Conservation (phyloP, 805 yeast species). For the Teunomyces kruisii region DNA sequence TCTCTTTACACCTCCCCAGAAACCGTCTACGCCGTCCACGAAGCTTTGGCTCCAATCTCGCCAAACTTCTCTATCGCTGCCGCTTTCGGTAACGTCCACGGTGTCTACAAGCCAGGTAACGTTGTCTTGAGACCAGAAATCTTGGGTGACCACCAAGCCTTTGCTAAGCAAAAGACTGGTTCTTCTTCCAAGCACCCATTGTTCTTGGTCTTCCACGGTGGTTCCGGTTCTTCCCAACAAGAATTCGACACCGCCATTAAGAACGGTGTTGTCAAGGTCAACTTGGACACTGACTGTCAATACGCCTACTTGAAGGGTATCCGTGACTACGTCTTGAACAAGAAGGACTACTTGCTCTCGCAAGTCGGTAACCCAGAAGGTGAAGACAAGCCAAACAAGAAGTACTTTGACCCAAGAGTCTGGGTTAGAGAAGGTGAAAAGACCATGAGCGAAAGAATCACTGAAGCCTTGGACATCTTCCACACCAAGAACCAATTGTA, state of each 20-base stretch:
- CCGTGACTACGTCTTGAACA: conserved; percentile 93
- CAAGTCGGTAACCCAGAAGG: conserved; percentile 99
- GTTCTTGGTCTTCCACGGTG: conserved; percentile 99
- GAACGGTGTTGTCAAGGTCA: conserved; percentile 97
- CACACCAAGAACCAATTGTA: conserved; percentile 68
- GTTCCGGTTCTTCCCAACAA: conserved; percentile 92
- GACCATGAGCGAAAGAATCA: conserved; percentile 88
- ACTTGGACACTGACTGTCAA: conserved; percentile 99
- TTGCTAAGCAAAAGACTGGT: conserved; percentile 69
- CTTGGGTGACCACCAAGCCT: conserved; percentile 92
- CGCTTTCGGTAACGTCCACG: conserved; percentile 99
- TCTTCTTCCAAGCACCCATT: conserved; percentile 65
- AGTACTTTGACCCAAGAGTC: conserved; percentile 99
- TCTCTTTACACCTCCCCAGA: conserved; percentile 92
- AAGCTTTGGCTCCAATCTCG: conserved; percentile 85
- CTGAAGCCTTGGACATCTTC: conserved; percentile 84
- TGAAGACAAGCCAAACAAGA: conserved; percentile 98
- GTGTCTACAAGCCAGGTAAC: conserved; percentile 99
- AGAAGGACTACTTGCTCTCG: conserved; percentile 88
- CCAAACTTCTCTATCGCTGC: conserved; percentile 99
- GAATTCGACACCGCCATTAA: conserved; percentile 91
- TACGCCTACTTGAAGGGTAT: conserved; percentile 96
- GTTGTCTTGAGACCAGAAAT: conserved; percentile 89
- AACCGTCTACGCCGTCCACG: conserved; percentile 88
- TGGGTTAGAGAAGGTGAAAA: conserved; percentile 99